Conservation (phyloP, 169 alveolate species). For the Cryptosporidium meleagridis region DNA sequence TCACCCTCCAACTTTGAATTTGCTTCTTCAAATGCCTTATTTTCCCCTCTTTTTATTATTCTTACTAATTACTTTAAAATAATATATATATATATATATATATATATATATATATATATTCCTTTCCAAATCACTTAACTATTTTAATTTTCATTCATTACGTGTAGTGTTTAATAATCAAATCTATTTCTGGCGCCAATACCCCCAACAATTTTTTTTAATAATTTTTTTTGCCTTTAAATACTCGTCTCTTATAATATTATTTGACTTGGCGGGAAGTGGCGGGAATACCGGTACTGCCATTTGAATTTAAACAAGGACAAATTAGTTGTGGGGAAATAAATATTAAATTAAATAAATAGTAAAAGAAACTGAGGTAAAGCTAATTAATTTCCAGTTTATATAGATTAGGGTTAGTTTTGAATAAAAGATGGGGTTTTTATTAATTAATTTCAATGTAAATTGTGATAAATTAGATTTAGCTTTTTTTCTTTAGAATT, state of each 20-base stretch:
- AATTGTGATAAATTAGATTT: neutral
- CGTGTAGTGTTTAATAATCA: neutral
- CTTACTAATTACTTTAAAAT: neutral
- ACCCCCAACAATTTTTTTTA: neutral
- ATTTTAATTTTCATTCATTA: neutral
- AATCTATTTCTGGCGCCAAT: neutral
- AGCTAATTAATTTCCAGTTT: neutral
- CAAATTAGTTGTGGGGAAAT: neutral
- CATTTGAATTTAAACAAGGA: neutral
- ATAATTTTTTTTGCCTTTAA: neutral
- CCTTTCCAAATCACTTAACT: neutral
- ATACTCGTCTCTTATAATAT: conserved; percentile 1
- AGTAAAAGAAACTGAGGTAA: too few relatives aligned
- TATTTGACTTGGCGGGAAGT: neutral
- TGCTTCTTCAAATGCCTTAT: neutral
- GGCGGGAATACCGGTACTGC: neutral
- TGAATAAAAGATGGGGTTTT: neutral
- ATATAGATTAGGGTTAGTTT: neutral
- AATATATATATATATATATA: neutral
- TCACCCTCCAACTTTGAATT: neutral
- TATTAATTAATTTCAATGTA: too few relatives aligned
- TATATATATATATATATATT: too few relatives aligned
- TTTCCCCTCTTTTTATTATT: neutral
- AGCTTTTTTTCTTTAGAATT: too few relatives aligned
- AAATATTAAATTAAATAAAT: too few relatives aligned